A percentile compares a stretch with the other conserved stretches of the same genome.
Conservation (phyloP, 768 basidiomycete species). For the Boletus speciosus region DNA sequence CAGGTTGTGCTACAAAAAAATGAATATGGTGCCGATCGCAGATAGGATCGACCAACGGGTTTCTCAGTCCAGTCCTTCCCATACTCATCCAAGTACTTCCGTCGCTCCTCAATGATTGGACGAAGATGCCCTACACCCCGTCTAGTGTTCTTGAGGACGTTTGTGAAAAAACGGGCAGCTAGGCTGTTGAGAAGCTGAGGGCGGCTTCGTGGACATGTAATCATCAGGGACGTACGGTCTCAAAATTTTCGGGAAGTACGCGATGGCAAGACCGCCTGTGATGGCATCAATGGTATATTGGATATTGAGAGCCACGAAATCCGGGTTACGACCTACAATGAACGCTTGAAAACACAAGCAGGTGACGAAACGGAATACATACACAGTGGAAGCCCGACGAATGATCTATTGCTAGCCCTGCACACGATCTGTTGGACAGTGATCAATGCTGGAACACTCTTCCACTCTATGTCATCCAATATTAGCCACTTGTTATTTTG, state of each 20-base stretch:
- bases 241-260: slow-evolving; percentile 31
- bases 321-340: slow-evolving; percentile 36
- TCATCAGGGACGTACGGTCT: slow-evolving; percentile 25
- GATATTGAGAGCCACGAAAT: slow-evolving; percentile 30
- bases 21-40: background rate
- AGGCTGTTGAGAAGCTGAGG: slow-evolving; percentile 8
- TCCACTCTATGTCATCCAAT: slow-evolving; percentile 37
- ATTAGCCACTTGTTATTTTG: background rate
- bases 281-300: slow-evolving; percentile 30
- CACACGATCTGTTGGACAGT: slow-evolving; percentile 35
- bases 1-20: slow-evolving; percentile 26
- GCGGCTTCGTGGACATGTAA: background rate
- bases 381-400: slow-evolving; percentile 51
- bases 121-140: slow-evolving; percentile 13
- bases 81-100: slow-evolving; percentile 17
- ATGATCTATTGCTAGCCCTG: slow-evolving; percentile 41
- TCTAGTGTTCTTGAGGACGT: background rate
- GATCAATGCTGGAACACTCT: slow-evolving; percentile 24
- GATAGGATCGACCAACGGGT: slow-evolving; percentile 25
- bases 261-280: slow-evolving; percentile 16
- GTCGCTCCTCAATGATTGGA: slow-evolving; percentile 32
- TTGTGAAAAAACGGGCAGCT: slow-evolving; percentile 13
- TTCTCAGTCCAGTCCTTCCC: slow-evolving; percentile 29
- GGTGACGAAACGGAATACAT: background rate
- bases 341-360: background rate